A percentile compares a stretch with the other conserved stretches of the same genome.
Conservation (phyloP, 2,329 filamentous ascomycete genomes). For the Epichloe gansuensis region DNA sequence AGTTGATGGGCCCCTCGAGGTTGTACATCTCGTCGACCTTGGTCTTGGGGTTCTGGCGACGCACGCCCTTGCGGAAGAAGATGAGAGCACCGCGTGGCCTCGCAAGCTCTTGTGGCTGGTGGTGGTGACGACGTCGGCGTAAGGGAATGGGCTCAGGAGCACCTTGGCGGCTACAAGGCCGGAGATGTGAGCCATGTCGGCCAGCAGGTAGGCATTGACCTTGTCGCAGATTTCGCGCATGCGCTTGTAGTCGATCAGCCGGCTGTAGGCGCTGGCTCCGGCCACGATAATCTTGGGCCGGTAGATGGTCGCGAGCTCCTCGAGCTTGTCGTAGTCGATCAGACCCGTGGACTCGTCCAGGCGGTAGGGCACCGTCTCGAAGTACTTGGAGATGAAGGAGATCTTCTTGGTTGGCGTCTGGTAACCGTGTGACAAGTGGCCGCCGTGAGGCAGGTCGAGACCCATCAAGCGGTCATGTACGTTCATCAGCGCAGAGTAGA, state of each 20-base stretch:
- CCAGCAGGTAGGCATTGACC: slow-evolving; percentile 80
- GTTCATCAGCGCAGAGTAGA: slow-evolving; percentile 86
- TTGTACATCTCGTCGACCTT: slow-evolving; percentile 80
- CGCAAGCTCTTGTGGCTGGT: slow-evolving; percentile 97
- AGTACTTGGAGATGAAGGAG: slow-evolving; percentile 97
- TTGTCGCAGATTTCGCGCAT: slow-evolving; percentile 89
- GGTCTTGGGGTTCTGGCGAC: slow-evolving; percentile 71
- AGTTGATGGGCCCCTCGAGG: slow-evolving; percentile 87
- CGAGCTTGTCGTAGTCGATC: slow-evolving; percentile 89
- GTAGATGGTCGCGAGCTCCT: slow-evolving; percentile 78
- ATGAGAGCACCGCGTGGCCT: slow-evolving; percentile 92
- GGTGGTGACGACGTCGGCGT: slow-evolving; percentile 91
- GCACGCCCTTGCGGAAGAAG: slow-evolving; percentile 90
- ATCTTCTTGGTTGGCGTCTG: slow-evolving; percentile 92
- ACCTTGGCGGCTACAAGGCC: slow-evolving; percentile 87
- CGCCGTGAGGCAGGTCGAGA: slow-evolving; percentile 89
- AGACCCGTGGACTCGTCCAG: slow-evolving; percentile 81
- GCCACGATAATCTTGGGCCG: slow-evolving; percentile 92
- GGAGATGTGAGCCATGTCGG: slow-evolving; percentile 96
- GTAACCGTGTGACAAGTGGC: slow-evolving; percentile 93
- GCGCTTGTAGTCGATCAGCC: slow-evolving; percentile 85
- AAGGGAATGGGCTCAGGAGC: slow-evolving; percentile 76
- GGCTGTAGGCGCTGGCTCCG: slow-evolving; percentile 90
- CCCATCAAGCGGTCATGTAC: slow-evolving; percentile 95
- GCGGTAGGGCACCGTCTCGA: slow-evolving; percentile 93